A percentile compares a stretch with the other conserved stretches of the same genome.
These are phyloP conservation scores for Arabidopsis hybrid DNA, from an alignment of 441 rosid genomes.

Conservation along the genomic window DNA sequence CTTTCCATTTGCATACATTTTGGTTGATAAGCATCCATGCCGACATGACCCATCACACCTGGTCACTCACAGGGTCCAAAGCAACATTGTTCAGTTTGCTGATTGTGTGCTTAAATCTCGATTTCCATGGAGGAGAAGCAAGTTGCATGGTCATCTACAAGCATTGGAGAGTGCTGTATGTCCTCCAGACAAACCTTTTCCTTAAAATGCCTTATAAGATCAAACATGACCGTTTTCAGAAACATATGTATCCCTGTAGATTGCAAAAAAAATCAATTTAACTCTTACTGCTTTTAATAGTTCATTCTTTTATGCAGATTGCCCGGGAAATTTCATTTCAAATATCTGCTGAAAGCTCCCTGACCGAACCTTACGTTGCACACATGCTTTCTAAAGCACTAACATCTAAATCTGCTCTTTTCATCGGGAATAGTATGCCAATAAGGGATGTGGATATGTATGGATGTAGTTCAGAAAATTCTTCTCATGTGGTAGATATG, in stretches of 20 bases:
- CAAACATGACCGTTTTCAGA: neutral
- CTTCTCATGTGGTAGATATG: conserved; percentile 47
- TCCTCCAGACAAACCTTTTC: conserved; percentile 38
- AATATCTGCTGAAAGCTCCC: conserved; percentile 60
- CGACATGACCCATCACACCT: conserved; percentile 97
- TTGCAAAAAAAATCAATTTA: neutral
- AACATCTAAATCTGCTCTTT: conserved; percentile 73
- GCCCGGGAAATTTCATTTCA: conserved; percentile 74
- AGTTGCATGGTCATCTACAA: conserved; percentile 59
- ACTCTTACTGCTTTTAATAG: conserved; percentile 10
- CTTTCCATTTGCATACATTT: conserved; percentile 72
- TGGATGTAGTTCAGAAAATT: conserved; percentile 59
- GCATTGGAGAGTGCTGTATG: conserved; percentile 72
- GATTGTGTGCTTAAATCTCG: conserved; percentile 60
- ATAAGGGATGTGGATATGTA: conserved; percentile 96
- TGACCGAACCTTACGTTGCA: conserved; percentile 89
- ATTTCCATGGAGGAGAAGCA: conserved; percentile 52
- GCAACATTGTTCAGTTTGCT: conserved; percentile 72
- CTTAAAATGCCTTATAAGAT: conserved; percentile 22
- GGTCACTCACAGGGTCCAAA: conserved; percentile 91
- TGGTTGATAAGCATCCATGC: conserved; percentile 84
- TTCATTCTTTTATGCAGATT: conserved; percentile 57
- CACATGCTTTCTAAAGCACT: conserved; percentile 68
- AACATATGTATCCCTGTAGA: conserved; percentile 22
- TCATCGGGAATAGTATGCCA: conserved; percentile 96